Evolutionary conservation across 1,284 basidiomycete genomes (phyloP).

Genomic region (Ustilago hordei): DNA sequence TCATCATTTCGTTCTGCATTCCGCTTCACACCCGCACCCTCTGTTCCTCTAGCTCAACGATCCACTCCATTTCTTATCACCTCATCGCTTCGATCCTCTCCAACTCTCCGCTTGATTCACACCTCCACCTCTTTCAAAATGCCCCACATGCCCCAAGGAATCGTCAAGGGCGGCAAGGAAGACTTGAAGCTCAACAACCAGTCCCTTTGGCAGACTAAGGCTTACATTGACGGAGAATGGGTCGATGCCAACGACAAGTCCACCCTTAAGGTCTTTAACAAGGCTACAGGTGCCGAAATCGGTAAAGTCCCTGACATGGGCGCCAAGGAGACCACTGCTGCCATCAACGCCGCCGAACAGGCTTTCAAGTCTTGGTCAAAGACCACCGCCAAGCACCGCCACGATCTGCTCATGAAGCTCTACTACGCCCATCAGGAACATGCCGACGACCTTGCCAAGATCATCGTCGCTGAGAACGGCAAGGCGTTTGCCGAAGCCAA

Average conservation of each 20-base stretch:
- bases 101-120: constrained; percentile 16
- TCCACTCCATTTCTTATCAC: background rate
- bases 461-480: constrained; percentile 69
- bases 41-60: constrained; percentile 1
- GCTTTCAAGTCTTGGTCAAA: constrained; percentile 64
- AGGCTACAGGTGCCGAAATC: constrained; percentile 65
- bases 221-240: constrained; percentile 67
- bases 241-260: constrained; percentile 48
- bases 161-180: constrained; percentile 65
- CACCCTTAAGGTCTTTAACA: constrained; percentile 65
- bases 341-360: constrained; percentile 61
- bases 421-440: constrained; percentile 58
- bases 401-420: constrained; percentile 64
- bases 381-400: constrained; percentile 64
- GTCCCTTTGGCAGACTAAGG: constrained; percentile 55
- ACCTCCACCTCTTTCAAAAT: constrained; percentile 34
- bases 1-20: constrained; percentile 21
- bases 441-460: constrained; percentile 65
- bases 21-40: constrained; percentile 5
- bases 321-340: constrained; percentile 55
- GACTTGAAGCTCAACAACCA: constrained; percentile 61
- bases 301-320: constrained; percentile 64
- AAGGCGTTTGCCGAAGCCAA: constrained; percentile 65
- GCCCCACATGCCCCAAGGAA: constrained; percentile 66
- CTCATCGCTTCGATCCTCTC: background rate